A percentile compares a stretch with the other conserved stretches of the same genome.
phyloP scores from a whole-genome alignment of 2,329 filamentous ascomycete genomes.

The Phialophora expanda region DNA sequence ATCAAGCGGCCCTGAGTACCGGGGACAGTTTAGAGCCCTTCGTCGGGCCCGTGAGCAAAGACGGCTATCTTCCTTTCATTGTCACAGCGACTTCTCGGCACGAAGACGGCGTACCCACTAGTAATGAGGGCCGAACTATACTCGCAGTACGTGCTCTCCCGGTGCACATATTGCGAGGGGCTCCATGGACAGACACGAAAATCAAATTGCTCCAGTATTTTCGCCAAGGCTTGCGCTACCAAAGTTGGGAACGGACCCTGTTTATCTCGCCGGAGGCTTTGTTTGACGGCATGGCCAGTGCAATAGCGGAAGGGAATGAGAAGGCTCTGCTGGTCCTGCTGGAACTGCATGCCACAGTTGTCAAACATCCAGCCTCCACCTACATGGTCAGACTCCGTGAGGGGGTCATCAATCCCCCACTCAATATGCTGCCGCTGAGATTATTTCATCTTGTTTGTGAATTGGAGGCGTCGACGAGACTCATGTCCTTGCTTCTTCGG shows the following conservation, averaged over 20 bases:
- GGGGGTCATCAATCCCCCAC: neutral
- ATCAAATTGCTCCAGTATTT: conserved; percentile 47
- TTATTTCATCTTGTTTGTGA: conserved; percentile 34
- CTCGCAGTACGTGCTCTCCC: conserved; percentile 43
- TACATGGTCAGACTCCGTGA: neutral
- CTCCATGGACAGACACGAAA: conserved; percentile 41
- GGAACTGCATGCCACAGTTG: conserved; percentile 45
- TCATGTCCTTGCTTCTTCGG: conserved; percentile 31
- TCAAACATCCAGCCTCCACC: neutral
- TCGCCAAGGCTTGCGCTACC: conserved; percentile 43
- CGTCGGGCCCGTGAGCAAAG: neutral
- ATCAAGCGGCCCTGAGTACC: neutral
- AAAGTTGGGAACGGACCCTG: conserved; percentile 29
- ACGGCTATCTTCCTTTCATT: neutral
- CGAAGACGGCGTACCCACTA: neutral
- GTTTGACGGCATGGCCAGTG: conserved; percentile 49
- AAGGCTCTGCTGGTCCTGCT: conserved; percentile 46
- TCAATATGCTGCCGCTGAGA: conserved; percentile 27
- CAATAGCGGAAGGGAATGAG: conserved; percentile 45
- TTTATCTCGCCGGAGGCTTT: conserved; percentile 44
- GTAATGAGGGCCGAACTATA: conserved; percentile 32
- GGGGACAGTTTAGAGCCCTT: conserved; percentile 7
- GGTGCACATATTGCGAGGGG: conserved; percentile 44
- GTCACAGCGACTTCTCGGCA: neutral
- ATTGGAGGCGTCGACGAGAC: neutral